Conservation (phyloP, 306 rosid species). For the Vigna reflexopilosa region DNA sequence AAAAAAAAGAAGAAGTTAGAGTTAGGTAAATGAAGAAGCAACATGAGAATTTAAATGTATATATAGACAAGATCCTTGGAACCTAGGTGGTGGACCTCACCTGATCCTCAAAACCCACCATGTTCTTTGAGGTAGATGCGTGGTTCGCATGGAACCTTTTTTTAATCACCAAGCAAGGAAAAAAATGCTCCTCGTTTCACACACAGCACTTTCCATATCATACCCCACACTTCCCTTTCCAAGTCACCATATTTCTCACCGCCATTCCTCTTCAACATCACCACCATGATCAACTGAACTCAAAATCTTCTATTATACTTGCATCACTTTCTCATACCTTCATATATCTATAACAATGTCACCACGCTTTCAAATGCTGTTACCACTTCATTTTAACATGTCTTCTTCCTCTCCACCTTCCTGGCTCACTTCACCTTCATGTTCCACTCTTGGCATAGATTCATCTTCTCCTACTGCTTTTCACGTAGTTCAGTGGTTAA, state of each 20-base stretch:
- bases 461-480: constrained; percentile 45
- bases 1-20: too few species aligned
- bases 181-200: neutral
- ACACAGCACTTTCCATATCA: neutral
- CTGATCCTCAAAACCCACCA: neutral
- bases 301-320: neutral
- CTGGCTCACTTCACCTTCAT: constrained; percentile 46
- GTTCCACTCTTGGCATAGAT: constrained; percentile 39
- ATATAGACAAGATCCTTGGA: too few species aligned
- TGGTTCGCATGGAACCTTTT: constrained; percentile 34
- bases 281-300: neutral
- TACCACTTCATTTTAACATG: constrained; percentile 33
- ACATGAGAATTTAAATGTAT: too few species aligned
- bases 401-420: constrained; percentile 41
- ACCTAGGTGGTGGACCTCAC: too few species aligned
- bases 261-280: neutral
- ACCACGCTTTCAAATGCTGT: neutral
- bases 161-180: constrained; percentile 19
- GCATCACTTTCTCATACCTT: neutral
- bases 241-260: constrained; percentile 19
- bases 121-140: constrained; percentile 14
- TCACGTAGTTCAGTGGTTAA: constrained; percentile 41
- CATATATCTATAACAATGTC: too few species aligned
- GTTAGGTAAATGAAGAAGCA: too few species aligned
- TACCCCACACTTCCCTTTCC: constrained; percentile 7